Percentiles rank a stretch among this genome's conserved stretches.
Conservation (phyloP, 129 eudicot species). For the Flaveria trinervia region DNA sequence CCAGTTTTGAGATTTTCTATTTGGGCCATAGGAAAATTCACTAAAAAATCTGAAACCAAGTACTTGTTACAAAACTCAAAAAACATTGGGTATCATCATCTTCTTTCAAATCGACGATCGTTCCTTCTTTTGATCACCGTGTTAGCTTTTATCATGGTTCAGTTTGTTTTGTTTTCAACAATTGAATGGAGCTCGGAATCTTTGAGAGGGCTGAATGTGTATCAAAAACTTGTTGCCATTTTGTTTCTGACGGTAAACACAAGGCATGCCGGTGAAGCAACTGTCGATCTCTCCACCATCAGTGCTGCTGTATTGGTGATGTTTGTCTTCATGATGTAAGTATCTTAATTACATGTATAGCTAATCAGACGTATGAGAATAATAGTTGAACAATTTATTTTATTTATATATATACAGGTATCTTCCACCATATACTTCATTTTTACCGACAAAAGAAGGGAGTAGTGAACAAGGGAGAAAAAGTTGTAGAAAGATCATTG, state of each 20-base stretch:
- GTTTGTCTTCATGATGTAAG: constrained; percentile 57
- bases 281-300: constrained; percentile 52
- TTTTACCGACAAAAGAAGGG: constrained; percentile 35
- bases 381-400: not conserved
- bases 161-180: constrained; percentile 42
- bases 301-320: constrained; percentile 55
- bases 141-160: constrained; percentile 46
- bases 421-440: constrained; percentile 73
- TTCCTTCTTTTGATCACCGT: constrained; percentile 31
- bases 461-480: constrained; percentile 12
- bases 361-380: not conserved
- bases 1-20: constrained; percentile 34
- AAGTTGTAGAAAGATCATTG: not conserved
- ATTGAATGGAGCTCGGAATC: constrained; percentile 56
- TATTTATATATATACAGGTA: constrained; percentile 44
- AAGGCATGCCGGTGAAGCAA: constrained; percentile 55
- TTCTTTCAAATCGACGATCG: constrained; percentile 40
- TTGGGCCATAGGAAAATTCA: constrained; percentile 29
- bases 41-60: constrained; percentile 35
- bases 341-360: not conserved
- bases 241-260: constrained; percentile 52
- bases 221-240: constrained; percentile 49
- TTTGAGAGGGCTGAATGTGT: constrained; percentile 39
- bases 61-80: constrained; percentile 43
- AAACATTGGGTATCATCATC: constrained; percentile 37